Evolutionary conservation across 169 alveolate genomes (phyloP).

Genomic region (Blepharisma undulans): DNA sequence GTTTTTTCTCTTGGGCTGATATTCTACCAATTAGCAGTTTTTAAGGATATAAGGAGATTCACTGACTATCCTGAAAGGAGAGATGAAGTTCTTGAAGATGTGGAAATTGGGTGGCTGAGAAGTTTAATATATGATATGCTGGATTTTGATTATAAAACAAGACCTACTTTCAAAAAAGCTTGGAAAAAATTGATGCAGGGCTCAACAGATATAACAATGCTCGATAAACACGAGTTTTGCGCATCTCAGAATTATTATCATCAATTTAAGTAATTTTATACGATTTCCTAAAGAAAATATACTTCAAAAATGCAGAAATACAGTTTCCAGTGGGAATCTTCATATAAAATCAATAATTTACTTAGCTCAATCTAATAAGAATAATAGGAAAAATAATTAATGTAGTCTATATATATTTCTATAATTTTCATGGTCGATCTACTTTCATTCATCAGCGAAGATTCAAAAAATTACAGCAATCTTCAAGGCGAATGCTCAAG

Average conservation of each 20-base stretch:
- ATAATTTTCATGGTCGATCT: neutral
- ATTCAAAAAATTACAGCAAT: neutral
- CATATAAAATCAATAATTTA: too few species aligned
- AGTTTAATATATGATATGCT: neutral
- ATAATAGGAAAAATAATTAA: too few species aligned
- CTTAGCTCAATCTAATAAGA: too few species aligned
- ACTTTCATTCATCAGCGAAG: neutral
- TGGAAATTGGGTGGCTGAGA: neutral
- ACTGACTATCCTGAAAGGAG: neutral
- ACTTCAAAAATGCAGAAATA: too few species aligned
- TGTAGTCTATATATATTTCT: neutral
- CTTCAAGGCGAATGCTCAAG: neutral
- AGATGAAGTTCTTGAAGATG: neutral
- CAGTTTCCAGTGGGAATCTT: too few species aligned
- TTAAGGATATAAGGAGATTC: neutral
- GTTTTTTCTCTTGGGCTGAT: conserved; percentile 11
- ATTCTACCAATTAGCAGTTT: neutral
- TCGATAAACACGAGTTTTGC: too few species aligned
- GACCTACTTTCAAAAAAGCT: neutral
- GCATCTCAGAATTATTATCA: too few species aligned
- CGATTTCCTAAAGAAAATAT: too few species aligned
- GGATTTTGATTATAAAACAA: neutral
- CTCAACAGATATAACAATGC: too few species aligned
- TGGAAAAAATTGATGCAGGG: neutral
- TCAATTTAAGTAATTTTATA: too few species aligned